A percentile compares a stretch with the other conserved stretches of the same genome.
Evolutionary conservation across 306 rosid genomes (phyloP).

Genomic region (Rosa persica): DNA sequence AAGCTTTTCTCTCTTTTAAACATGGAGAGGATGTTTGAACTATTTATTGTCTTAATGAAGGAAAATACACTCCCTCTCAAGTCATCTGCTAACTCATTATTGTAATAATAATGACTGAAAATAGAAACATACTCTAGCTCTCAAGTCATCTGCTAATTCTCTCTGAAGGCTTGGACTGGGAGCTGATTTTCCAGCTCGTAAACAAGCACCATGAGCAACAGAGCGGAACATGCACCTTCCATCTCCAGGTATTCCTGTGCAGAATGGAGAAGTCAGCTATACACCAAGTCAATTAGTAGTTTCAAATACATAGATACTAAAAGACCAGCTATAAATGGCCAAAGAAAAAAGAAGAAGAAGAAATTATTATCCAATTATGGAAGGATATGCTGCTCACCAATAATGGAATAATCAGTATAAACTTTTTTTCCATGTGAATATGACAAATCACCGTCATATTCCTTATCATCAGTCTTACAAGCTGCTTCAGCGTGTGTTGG

Average conservation of each 20-base stretch:
- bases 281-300: background rate
- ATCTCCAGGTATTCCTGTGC: constrained; percentile 92
- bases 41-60: background rate
- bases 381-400: constrained; percentile 54
- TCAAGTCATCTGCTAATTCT: constrained; percentile 75
- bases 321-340: background rate
- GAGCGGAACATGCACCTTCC: constrained; percentile 95
- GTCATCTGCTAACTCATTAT: constrained; percentile 63
- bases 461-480: constrained; percentile 34
- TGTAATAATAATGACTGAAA: constrained; percentile 3
- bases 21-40: background rate
- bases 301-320: constrained; percentile 3
- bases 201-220: constrained; percentile 82
- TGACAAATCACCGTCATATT: constrained; percentile 37
- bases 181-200: constrained; percentile 71
- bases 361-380: background rate
- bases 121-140: constrained; percentile 57
- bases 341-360: background rate
- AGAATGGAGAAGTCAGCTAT: constrained; percentile 23
- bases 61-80: constrained; percentile 53
- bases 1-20: background rate
- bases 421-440: constrained; percentile 74
- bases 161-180: constrained; percentile 65
- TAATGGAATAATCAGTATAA: constrained; percentile 75
- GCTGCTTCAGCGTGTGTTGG: constrained; percentile 57